Conservation (phyloP, 2,329 filamentous ascomycete species). For the Ophiocordyceps polyrhachis-furcata region DNA sequence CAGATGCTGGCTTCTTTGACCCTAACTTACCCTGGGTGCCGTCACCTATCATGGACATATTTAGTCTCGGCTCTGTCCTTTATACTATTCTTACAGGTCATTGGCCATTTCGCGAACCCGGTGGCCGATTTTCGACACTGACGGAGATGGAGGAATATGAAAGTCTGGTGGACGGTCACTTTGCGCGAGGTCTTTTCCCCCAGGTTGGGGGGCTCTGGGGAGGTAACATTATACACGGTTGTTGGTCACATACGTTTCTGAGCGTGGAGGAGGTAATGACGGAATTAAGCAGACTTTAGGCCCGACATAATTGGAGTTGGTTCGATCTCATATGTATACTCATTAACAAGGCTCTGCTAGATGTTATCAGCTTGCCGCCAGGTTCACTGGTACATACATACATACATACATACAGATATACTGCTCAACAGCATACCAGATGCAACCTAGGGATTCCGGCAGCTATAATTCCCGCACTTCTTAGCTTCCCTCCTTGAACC, state of each 20-base stretch:
- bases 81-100: background rate
- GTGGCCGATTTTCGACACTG: background rate
- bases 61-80: constrained; percentile 1
- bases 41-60: background rate
- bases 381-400: no score
- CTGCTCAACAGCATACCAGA: background rate
- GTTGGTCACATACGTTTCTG: constrained; percentile 2
- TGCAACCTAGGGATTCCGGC: background rate
- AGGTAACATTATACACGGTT: constrained; percentile 2
- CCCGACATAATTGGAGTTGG: background rate
- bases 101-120: background rate
- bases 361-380: no score
- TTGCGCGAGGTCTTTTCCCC: background rate
- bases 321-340: background rate
- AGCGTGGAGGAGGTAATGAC: background rate
- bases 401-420: no score
- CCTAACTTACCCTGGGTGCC: background rate
- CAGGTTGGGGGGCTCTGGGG: constrained; percentile 1
- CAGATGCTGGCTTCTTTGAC: constrained; percentile 1
- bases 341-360: background rate
- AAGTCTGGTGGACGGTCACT: background rate
- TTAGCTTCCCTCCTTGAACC: no score
- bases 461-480: background rate
- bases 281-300: background rate
- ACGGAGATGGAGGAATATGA: constrained; percentile 1